Evolutionary conservation across 257 asterid genomes (phyloP), one percentile per base, ranked within the genome.

Genomic region (Przewalskia tangutica): DNA sequence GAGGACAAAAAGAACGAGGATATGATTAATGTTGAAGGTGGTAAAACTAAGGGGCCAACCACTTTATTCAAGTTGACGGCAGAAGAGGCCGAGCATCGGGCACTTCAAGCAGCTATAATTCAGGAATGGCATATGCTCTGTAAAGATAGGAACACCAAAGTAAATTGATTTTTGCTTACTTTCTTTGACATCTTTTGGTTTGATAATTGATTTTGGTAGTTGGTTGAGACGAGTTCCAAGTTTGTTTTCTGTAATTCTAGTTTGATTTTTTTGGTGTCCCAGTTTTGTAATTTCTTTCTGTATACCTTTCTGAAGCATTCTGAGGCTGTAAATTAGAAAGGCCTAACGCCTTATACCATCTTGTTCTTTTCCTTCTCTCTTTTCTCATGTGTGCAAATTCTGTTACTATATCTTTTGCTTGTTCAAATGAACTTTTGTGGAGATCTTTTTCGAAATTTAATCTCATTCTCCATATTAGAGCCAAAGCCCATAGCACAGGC

Each of bases 51-150:
- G 83, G 93, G 93, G 10, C 90, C 90, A 18, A 86, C 94, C 2
- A 94, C 97, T 0, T 81, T 92, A 89, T 91, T 88, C 46, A 89
- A 94, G 81, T 84, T 92, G 58, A 89, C 94, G 8, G 86, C 97
- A 2, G 97, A 91, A 88, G 98, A 92, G 81, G 97, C 90, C 1
- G 98, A 92, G 86, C 97, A 90, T 83, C 91, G 98, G 40, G 98
- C 98, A 70, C 92, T 94, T 82, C 98, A 94, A 85, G 83, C 91
- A 23, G 94, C 98, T 27, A 93, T 94, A 42, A 82, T 94, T 64
- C 98, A 92, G 73, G 97, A 94, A 84, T 94, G 98, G 98, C 94
- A 91, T 86, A 86, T 85, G 84, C 86, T 94, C 44, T 91, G 97
- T 85, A 94, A 94, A 85, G 97, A 91, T 82, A 91, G 90, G 84